phyloP scores from a whole-genome alignment of 2,329 filamentous ascomycete species.

The Penicillium thymicola region DNA sequence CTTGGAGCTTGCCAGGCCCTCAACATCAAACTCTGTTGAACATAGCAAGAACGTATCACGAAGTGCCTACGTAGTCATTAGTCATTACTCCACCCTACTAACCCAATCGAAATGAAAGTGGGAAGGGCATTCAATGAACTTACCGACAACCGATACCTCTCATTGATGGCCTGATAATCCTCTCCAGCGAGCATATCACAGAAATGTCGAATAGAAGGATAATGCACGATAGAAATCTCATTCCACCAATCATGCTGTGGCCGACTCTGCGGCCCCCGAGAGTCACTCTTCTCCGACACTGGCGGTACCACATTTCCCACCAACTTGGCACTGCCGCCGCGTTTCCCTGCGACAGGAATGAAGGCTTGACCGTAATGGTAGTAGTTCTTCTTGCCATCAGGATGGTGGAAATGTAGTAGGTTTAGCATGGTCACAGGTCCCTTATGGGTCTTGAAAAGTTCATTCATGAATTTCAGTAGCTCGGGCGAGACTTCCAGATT shows the following conservation, averaged over 20 bases:
- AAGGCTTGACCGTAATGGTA: conserved; percentile 53
- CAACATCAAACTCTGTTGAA: conserved; percentile 50
- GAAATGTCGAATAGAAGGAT: conserved; percentile 61
- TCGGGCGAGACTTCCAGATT: conserved; percentile 55
- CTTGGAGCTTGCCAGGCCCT: conserved; percentile 26
- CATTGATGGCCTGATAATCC: conserved; percentile 60
- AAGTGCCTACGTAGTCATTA: conserved; percentile 37
- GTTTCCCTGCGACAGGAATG: conserved; percentile 47
- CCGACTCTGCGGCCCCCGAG: conserved; percentile 18
- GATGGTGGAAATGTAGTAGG: conserved; percentile 54
- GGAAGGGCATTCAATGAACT: conserved; percentile 11
- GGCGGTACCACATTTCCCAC: conserved; percentile 55
- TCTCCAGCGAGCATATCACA: conserved; percentile 57
- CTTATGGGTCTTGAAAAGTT: conserved; percentile 28
- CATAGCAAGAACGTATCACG: conserved; percentile 54
- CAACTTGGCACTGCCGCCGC: conserved; percentile 60
- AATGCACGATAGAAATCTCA: conserved; percentile 63
- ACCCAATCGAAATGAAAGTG: background rate
- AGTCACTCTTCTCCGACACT: conserved; percentile 19
- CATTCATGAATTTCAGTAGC: conserved; percentile 50
- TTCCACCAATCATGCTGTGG: conserved; percentile 50
- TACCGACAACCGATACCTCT: conserved; percentile 48
- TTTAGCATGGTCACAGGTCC: conserved; percentile 62
- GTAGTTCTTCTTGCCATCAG: conserved; percentile 53
- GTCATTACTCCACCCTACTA: conserved; percentile 2